These are phyloP conservation scores for Xylaria sp. DNA, from an alignment of 2,329 filamentous ascomycete species.

Conservation along the genomic window DNA sequence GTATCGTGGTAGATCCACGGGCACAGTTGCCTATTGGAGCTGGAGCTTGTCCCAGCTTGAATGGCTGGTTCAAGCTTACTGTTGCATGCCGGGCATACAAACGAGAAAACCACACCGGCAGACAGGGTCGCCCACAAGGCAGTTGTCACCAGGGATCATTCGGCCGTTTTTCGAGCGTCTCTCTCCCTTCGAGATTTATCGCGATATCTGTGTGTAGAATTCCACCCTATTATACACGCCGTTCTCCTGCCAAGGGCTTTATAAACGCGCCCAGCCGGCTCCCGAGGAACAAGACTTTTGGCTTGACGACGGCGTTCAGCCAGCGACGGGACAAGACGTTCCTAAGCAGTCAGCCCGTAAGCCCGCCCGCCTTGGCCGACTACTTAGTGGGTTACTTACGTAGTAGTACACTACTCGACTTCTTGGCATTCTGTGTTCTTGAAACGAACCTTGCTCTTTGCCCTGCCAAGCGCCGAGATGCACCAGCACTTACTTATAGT, in stretches of 20 bases:
- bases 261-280: conserved; percentile 35
- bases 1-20: conserved; percentile 20
- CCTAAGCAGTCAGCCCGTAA: conserved; percentile 35
- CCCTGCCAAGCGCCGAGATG: conserved; percentile 28
- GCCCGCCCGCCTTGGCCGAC: conserved; percentile 31
- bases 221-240: background rate
- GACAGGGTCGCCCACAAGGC: background rate
- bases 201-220: background rate
- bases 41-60: conserved; percentile 13
- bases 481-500: conserved; percentile 18
- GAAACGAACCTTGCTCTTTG: conserved; percentile 20
- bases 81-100: conserved; percentile 24
- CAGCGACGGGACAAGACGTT: conserved; percentile 27
- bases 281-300: conserved; percentile 36
- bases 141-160: background rate
- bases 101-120: background rate
- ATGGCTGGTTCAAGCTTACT: conserved; percentile 33
- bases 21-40: conserved; percentile 31
- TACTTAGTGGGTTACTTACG: conserved; percentile 20
- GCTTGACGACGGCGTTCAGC: conserved; percentile 35
- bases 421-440: conserved; percentile 28
- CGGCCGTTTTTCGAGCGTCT: background rate
- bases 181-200: conserved; percentile 4
- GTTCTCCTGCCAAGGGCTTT: conserved; percentile 21
- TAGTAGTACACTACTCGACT: conserved; percentile 15